Evolutionary conservation across 2,329 filamentous ascomycete species (phyloP), one percentile per base, ranked within the genome.

Genomic region (Monilinia laxa): DNA sequence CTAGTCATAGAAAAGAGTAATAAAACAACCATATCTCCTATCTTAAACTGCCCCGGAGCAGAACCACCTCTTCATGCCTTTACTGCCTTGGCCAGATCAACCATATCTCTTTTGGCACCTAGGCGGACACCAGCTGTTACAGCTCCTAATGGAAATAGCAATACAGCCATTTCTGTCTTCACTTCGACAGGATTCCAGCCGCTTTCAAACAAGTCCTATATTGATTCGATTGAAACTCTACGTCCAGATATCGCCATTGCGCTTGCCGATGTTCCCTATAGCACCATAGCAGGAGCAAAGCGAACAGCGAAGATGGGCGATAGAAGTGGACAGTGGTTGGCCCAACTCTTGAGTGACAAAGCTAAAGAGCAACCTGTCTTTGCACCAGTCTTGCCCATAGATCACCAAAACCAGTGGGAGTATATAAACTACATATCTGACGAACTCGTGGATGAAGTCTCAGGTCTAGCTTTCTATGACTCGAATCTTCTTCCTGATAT

Each of bases 171-270:
- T 53, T 87, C 90, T 23, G 84, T 98, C 58, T 88, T 91, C 75
- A 97, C 95, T 2, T 94, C 93, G 0, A 91, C 92, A 0, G 95
- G 95, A 40, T 97, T 96, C 78, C 85, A 87, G 69, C 83, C 85
- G 66, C 80, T 98, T 45, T 84, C 85, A 42, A 85, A 87, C 0
- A 81, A 85, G 9, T 86, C 90, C 64, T 98, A 95, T 79, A 81
- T 84, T 45, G 80, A 85, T 7, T 87, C 87, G 23, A 81, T 90
- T 42, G 79, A 84, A 67, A 82, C 80, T n/a, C 79, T 97, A 47
- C 82, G 83, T 62, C 92, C 94, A 0, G 94, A 99, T 75, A 89
- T 98, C 64, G 86, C 89, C 47, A 83, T 98, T 31, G 88, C 88
- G 0, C 78, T 96, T 62, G 90, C 90, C 6, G 95, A 99, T 77